Evolutionary conservation across 2,329 filamentous ascomycete species (phyloP).

Genomic region (Sporothrix pallida): DNA sequence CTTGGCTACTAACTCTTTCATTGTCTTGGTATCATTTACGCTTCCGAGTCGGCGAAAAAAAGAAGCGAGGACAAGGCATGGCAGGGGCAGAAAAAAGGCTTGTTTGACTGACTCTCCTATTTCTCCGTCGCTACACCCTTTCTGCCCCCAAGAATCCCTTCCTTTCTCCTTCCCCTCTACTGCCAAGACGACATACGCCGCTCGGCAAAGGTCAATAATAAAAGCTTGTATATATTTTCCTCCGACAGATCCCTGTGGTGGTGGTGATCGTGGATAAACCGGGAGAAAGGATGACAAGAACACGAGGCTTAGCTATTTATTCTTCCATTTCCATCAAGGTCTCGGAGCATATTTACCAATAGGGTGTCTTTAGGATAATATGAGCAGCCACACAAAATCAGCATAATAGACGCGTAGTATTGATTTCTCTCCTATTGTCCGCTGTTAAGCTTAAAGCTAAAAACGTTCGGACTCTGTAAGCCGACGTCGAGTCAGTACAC

Average conservation of each 20-base stretch:
- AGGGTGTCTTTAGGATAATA: background rate
- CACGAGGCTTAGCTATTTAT: background rate
- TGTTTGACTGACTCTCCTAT: conserved; percentile 22
- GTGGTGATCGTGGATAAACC: background rate
- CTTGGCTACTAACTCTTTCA: background rate
- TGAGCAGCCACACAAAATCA: background rate
- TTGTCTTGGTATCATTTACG: background rate
- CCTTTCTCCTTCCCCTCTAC: background rate
- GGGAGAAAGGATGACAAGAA: background rate
- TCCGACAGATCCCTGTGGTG: too few species aligned
- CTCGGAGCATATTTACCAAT: conserved; percentile 2
- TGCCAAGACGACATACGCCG: background rate
- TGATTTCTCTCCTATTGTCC: background rate
- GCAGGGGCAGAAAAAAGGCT: conserved; percentile 2
- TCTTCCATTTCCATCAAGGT: background rate
- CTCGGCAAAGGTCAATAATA: background rate
- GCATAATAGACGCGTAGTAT: background rate
- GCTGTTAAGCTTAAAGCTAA: conserved; percentile 7
- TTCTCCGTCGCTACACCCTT: background rate
- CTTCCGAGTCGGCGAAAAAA: conserved; percentile 21
- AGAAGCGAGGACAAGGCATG: background rate
- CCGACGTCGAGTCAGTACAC: background rate
- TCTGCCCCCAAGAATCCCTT: background rate
- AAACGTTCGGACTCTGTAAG: too few species aligned
- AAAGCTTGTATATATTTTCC: background rate